A percentile compares a stretch with the other conserved stretches of the same genome.
phyloP scores from a whole-genome alignment of 108 stramenopile genomes.

The Cyclotella atomus region DNA sequence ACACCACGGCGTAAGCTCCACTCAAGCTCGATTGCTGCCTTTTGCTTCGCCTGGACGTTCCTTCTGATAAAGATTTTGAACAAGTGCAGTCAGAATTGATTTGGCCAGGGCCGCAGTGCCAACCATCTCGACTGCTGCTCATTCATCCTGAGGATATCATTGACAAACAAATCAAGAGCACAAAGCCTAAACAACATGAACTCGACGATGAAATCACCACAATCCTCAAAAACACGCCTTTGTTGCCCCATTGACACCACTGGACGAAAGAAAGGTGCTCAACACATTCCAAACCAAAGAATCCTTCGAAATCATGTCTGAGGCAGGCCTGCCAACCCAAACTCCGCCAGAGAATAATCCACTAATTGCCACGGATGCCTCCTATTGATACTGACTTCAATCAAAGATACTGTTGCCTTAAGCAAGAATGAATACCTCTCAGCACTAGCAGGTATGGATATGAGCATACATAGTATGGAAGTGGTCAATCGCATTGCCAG shows the following conservation, averaged over 20 bases:
- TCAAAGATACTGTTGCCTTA: conserved; percentile 1
- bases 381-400: conserved; percentile 73
- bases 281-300: conserved; percentile 52
- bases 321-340: conserved; percentile 88
- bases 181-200: neutral
- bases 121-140: conserved; percentile 60
- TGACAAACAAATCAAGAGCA: neutral
- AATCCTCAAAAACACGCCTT: conserved; percentile 71
- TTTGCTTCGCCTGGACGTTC: too few species aligned
- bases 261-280: conserved; percentile 67
- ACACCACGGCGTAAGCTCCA: too few species aligned
- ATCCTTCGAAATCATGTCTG: conserved; percentile 56
- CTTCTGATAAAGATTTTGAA: conserved; percentile 47
- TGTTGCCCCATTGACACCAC: conserved; percentile 59
- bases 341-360: conserved; percentile 97
- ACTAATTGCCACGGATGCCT: conserved; percentile 91
- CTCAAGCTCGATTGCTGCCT: too few species aligned
- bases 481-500: conserved; percentile 91
- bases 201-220: conserved; percentile 58
- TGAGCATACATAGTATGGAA: conserved; percentile 97
- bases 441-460: conserved; percentile 96
- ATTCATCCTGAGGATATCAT: conserved; percentile 26
- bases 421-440: conserved; percentile 82
- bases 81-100: conserved; percentile 72
- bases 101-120: conserved; percentile 78